These are phyloP conservation scores for Pelargonium fulgidum DNA, from an alignment of 441 rosid genomes.

Conservation along the genomic window DNA sequence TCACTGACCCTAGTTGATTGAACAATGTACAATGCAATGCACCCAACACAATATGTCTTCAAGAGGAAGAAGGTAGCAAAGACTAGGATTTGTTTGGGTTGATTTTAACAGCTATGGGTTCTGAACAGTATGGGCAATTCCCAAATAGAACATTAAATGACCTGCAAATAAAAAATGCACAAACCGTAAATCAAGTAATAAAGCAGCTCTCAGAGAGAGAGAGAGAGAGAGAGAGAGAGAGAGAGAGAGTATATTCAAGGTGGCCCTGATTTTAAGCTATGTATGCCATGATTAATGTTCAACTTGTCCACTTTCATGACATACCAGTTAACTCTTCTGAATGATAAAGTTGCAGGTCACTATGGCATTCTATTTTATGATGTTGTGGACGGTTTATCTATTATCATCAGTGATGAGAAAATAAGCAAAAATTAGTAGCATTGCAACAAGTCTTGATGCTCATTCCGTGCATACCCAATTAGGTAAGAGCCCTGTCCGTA, in stretches of 20 bases:
- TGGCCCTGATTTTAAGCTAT: slow-evolving; percentile 1
- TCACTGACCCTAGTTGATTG: neutral
- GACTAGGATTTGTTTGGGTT: slow-evolving; percentile 20
- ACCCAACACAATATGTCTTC: neutral
- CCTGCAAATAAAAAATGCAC: slow-evolving; percentile 31
- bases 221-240: neutral
- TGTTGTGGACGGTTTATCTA: neutral
- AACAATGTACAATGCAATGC: neutral
- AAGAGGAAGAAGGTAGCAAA: neutral
- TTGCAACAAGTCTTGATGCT: neutral
- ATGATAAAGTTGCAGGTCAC: neutral
- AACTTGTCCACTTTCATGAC: neutral
- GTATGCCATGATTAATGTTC: neutral
- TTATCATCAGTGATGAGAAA: neutral
- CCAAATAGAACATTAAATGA: slow-evolving; percentile 68
- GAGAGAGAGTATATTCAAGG: neutral
- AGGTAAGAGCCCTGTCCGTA: neutral
- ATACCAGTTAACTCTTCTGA: neutral
- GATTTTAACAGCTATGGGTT: slow-evolving; percentile 58
- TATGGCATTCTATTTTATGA: neutral
- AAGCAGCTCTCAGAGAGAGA: neutral
- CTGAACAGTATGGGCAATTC: slow-evolving; percentile 68
- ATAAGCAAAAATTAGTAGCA: neutral
- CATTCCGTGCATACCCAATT: neutral
- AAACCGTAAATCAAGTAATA: slow-evolving; percentile 10